Percentiles rank a stretch among this genome's conserved stretches.
Evolutionary conservation across 257 asterid genomes (phyloP).

Genomic region (Solanum phureja): DNA sequence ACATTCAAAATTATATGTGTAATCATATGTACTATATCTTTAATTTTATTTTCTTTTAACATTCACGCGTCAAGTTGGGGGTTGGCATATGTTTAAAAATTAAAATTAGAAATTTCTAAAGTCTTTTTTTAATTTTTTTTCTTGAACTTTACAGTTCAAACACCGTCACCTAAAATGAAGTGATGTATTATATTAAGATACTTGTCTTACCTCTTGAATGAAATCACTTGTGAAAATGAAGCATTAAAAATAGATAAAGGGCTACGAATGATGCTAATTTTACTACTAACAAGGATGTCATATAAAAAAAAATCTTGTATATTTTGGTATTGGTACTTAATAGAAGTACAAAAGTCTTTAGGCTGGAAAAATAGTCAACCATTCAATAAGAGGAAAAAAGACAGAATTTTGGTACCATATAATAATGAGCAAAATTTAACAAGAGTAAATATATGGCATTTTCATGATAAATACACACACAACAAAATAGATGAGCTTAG

Average conservation of each 20-base stretch:
- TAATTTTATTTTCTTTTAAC: not conserved
- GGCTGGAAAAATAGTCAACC: not conserved
- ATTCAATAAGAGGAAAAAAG: not conserved
- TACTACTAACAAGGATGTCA: not conserved
- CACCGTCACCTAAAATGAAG: not conserved
- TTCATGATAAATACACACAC: too few species aligned
- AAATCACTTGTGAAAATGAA: not conserved
- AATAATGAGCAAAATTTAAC: not conserved
- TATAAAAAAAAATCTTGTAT: not conserved
- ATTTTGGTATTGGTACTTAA: not conserved
- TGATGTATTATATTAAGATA: not conserved
- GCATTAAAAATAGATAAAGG: not conserved
- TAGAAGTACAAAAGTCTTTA: not conserved
- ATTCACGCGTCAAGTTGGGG: not conserved
- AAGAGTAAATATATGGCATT: too few species aligned
- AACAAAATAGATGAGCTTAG: too few species aligned
- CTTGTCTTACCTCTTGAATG: not conserved
- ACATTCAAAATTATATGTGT: not conserved
- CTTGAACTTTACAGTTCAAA: not conserved
- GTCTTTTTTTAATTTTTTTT: not conserved
- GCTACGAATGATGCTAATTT: not conserved
- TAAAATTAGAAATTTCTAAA: not conserved
- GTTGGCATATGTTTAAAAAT: not conserved
- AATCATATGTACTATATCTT: not conserved
- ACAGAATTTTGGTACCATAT: not conserved